Evolutionary conservation across 1,284 basidiomycete genomes (phyloP), one percentile per base, ranked within the genome.

Genomic region (Rhizoctonia solani): DNA sequence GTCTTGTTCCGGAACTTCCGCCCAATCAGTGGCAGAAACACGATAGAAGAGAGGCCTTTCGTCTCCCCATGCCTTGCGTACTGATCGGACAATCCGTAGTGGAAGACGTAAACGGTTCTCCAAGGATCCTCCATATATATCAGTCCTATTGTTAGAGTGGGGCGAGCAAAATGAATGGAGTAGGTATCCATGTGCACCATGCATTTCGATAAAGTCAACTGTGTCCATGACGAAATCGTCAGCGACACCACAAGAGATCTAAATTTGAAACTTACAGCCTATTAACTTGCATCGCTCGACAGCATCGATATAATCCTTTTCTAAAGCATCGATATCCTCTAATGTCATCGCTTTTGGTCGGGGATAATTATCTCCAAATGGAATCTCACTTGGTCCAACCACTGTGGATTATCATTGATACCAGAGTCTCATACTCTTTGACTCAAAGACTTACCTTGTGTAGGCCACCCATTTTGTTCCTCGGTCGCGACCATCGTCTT

Each of bases 131-230:
- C 91, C 91, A 73, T 88, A 92, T 39, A 79, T 55, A 76, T 92
- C 91, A 6, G 79, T 82, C 39, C 90, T 85, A 9, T 75, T 75
- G 78, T 93, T 92, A 39, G 87, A 87, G 32, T 90, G 73, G 0
- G 90, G 90, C 5, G 87, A 89, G 16, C 86, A 72, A 75, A 91
- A 92, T 34, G 77, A 75, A 74, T 86, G 83, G 5, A 86, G 30
- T 21, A 87, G 80, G 75, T 88, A 89, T 23, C 87, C 85, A 73
- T 93, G 89, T 1, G 88, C 85, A 58, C 79, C 83, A 75, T 92
- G 90, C 19, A 92, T 75, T 75, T 95, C 91, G 68, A 95, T 87
- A 72, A 90, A 92, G 76, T 95, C 92, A 74, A 86, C 85, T 86
- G 39, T n/a, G 29, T 47, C 27, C 25, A 30, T 53, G 9, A 25